A percentile compares a stretch with the other conserved stretches of the same genome.
Conservation (phyloP, 805 yeast genomes). For the Sungouiella thailandica region DNA sequence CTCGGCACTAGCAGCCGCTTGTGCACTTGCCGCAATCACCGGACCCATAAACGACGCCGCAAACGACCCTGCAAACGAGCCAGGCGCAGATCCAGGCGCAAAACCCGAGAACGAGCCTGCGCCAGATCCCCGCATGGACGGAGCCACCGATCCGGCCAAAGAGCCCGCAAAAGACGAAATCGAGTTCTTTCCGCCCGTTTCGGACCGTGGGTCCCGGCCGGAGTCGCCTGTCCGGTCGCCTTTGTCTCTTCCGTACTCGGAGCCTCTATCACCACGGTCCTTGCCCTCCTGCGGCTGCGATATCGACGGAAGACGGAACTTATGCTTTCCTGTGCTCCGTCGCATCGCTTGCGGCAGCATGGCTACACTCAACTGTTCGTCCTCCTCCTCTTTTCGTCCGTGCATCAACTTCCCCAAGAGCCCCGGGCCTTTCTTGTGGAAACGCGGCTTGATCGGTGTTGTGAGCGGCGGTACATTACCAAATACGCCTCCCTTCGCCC, state of each 20-base stretch:
- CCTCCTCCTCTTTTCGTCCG: constrained; percentile 28
- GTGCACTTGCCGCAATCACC: no score
- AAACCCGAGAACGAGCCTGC: constrained; percentile 12
- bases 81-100: constrained; percentile 1
- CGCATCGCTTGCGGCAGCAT: constrained; percentile 4
- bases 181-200: no score
- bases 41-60: no score
- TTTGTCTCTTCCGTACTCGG: no score
- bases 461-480: constrained; percentile 41
- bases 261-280: no score
- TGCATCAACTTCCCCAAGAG: constrained; percentile 38
- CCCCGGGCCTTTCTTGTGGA: constrained; percentile 33
- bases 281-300: constrained; percentile 25
- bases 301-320: constrained; percentile 33
- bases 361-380: background rate
- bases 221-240: background rate
- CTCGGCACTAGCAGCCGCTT: no score
- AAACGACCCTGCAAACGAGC: background rate
- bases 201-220: constrained; percentile 1
- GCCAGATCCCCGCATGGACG: no score
- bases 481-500: constrained; percentile 19
- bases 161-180: no score
- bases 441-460: constrained; percentile 47
- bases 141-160: no score
- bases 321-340: constrained; percentile 18